phyloP scores from a whole-genome alignment of 2,329 filamentous ascomycete species.

The Fusarium multiceps region DNA sequence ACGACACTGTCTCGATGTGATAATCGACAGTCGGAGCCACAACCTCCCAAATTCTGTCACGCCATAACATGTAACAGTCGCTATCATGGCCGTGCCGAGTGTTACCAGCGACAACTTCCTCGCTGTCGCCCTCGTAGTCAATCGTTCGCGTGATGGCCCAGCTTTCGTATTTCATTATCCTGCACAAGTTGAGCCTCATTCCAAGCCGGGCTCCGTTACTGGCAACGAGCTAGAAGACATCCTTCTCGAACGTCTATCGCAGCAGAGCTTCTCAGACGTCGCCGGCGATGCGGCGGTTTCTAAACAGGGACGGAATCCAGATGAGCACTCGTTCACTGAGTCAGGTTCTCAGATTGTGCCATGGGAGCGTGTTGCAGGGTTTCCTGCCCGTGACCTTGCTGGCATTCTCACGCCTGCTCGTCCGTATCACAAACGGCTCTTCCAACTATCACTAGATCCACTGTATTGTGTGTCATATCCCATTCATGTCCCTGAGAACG shows the following conservation, averaged over 20 bases:
- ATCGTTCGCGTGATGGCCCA: conserved; percentile 80
- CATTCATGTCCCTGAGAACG: conserved; percentile 82
- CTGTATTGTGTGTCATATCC: conserved; percentile 85
- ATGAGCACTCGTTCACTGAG: conserved; percentile 66
- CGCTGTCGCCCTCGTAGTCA: conserved; percentile 79
- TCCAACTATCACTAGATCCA: conserved; percentile 84
- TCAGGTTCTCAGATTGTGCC: conserved; percentile 69
- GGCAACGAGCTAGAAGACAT: conserved; percentile 62
- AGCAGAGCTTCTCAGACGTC: conserved; percentile 51
- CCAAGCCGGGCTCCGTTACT: conserved; percentile 50
- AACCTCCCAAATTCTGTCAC: neutral
- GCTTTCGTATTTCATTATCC: conserved; percentile 90
- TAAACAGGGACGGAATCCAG: conserved; percentile 63
- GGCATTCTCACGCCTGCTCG: conserved; percentile 81
- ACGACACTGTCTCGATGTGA: neutral
- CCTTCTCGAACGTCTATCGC: conserved; percentile 59
- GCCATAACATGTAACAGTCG: conserved; percentile 39
- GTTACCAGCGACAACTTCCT: conserved; percentile 68
- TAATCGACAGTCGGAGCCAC: neutral
- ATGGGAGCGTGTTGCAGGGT: conserved; percentile 79
- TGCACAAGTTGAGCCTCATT: conserved; percentile 60
- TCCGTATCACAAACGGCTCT: conserved; percentile 82
- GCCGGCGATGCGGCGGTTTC: conserved; percentile 54
- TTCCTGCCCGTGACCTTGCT: conserved; percentile 80
- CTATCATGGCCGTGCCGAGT: conserved; percentile 57